Evolutionary conservation across 164 flowering plant species (phyloP), one percentile per base, ranked within the genome.

Genomic region (Nymphaea colorata): DNA sequence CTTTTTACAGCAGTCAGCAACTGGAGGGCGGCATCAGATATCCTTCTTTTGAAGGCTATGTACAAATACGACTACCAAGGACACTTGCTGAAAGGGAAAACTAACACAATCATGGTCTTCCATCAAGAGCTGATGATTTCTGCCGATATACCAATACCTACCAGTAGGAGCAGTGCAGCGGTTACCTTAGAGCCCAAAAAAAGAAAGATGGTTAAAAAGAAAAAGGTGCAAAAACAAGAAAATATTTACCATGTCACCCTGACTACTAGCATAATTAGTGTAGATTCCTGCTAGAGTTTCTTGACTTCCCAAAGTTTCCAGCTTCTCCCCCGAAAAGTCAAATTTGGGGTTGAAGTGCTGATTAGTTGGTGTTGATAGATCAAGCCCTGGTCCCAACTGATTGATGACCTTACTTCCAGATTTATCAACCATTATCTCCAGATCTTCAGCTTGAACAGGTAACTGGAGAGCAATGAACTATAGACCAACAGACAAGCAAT

Each of bases 391-490:
- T 61, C 61, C 44, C 12, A 43, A 43, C 3, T 76, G 17, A 2
- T 53, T 51, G 18, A 67, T 25, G 18, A 61, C 42, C 59, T 59
- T 18, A 42, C 5, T 64, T 17, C 64, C 45, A 16, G 61, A 74
- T 42, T 81, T 81, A 75, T 80, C 84, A 64, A 79, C 67, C 68
- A 84, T 67, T 66, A 89, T 73, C 74, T 85, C 77, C 53, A 75
- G 47, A 17, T 75, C 77, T 41, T 71, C 77, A 17, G 74, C 74
- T 68, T 71, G 45, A 43, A 71, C 71, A 4, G 74, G 59, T 5
- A 64, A 53, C 60, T 75, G 71, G 43, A 61, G 69, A 68, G 98
- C 84, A 73, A 90, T 78, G 74, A 81, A 86, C 96, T 93, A 77
- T 68, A 59, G 2, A 66, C 42, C 61, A 25, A 61, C 63, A 71